Evolutionary conservation across 1,284 basidiomycete species (phyloP), one percentile per base, ranked within the genome.

Genomic region (Hemileia vastatrix): DNA sequence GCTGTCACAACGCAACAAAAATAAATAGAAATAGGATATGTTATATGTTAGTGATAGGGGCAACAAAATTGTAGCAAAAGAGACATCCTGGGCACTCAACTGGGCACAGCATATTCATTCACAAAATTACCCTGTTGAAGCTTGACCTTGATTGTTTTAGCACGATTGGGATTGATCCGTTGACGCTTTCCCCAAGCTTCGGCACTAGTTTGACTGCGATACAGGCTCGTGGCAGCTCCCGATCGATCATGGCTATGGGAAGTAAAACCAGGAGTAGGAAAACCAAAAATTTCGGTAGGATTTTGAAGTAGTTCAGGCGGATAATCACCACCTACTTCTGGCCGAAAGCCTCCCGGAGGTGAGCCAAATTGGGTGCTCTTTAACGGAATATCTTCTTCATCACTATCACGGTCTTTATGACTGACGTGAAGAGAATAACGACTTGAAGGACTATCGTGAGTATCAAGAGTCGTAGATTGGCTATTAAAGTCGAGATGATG

Each of bases 131-230:
- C 61, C 21, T 63, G 54, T 48, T 63, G 48, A 50, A 63, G 54
- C 52, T 63, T 57, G 1, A 63, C 61, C 47, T 63, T 63, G 49
- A 63, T 57, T 4, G 61, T 63, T 44, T 63, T 63, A 19, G 61
- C 61, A 13, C 61, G 54, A 31, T 57, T 57, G 19, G 54, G 61
- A 40, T 63, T 54, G 31, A 63, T 63, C 13, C 43, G 47, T 49
- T 63, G 61, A 23, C 61, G 47, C 19, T 31, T 63, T 5, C 61
- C 49, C 61, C 61, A 63, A 24, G 61, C 61, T 36, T 63, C 61
- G 19, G 61, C 55, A 31, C 45, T 63, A 18, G 61, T 63, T 57
- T 63, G 61, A 23, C 54, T 18, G 9, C 61, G 53, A 45, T 63
- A 63, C 5, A 63, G 49, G 33, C 53, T 57, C 11, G 61, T 13